Evolutionary conservation across 2,329 filamentous ascomycete genomes (phyloP).

Genomic region (Exophiala xenobiotica): DNA sequence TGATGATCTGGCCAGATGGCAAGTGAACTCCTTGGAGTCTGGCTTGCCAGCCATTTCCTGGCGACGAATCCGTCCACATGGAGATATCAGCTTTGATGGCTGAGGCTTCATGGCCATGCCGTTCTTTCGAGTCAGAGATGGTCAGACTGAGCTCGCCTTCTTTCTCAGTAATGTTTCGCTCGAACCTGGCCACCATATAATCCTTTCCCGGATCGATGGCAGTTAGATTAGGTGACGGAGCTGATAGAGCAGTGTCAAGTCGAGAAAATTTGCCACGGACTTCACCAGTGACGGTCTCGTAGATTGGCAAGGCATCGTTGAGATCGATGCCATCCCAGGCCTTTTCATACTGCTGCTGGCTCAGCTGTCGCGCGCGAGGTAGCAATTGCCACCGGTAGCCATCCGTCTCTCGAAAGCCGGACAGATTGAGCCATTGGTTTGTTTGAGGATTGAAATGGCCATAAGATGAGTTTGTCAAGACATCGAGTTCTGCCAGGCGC

Average conservation of each 20-base stretch:
- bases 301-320: conserved; percentile 55
- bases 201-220: conserved; percentile 63
- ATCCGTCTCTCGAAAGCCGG: conserved; percentile 72
- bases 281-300: conserved; percentile 75
- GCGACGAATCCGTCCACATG: conserved; percentile 68
- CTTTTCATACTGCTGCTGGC: conserved; percentile 53
- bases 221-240: conserved; percentile 62
- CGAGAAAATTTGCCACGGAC: conserved; percentile 75
- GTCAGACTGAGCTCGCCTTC: conserved; percentile 69
- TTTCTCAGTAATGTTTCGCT: conserved; percentile 74
- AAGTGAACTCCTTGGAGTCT: conserved; percentile 82
- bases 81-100: conserved; percentile 67
- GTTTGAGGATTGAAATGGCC: conserved; percentile 51
- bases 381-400: conserved; percentile 77
- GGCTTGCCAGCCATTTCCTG: conserved; percentile 76
- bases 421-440: conserved; percentile 64
- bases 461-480: conserved; percentile 45
- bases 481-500: conserved; percentile 36
- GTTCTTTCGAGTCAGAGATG: conserved; percentile 56
- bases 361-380: conserved; percentile 20
- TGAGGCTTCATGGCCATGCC: conserved; percentile 31
- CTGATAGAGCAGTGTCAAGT: conserved; percentile 47
- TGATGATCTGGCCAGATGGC: conserved; percentile 72
- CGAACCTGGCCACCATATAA: conserved; percentile 68
- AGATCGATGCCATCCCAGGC: conserved; percentile 45